These are phyloP conservation scores for Cryphonectria carpinicola DNA, from an alignment of 2,329 filamentous ascomycete genomes.

Conservation along the genomic window DNA sequence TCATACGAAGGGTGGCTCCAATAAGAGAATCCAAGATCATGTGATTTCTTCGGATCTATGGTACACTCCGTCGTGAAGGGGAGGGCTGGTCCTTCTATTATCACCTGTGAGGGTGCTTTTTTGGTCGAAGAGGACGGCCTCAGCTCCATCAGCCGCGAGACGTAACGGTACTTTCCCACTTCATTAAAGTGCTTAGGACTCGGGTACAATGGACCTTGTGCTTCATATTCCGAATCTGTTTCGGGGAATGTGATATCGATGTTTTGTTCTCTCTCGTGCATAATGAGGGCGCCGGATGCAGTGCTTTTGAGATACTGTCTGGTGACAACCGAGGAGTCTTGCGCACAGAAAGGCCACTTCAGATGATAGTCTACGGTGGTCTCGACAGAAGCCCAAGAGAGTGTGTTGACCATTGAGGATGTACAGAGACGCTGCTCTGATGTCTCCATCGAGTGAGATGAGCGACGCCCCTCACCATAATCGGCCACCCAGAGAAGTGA, in stretches of 20 bases:
- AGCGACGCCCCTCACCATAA: not conserved
- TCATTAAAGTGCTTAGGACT: too few relatives aligned
- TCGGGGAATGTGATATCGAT: not conserved
- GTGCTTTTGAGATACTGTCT: not conserved
- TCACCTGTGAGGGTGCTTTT: not conserved
- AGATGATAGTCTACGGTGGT: not conserved
- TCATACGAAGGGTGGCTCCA: not conserved
- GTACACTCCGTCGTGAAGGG: not conserved
- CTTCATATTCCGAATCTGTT: not conserved
- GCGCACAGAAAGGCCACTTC: not conserved
- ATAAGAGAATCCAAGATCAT: not conserved
- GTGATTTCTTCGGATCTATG: not conserved
- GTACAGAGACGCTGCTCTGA: not conserved
- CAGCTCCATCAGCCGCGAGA: not conserved
- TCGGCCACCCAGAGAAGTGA: not conserved
- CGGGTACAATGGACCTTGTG: too few relatives aligned
- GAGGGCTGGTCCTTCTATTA: not conserved
- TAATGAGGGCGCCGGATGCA: not conserved
- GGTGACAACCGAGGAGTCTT: not conserved
- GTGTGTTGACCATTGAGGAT: not conserved
- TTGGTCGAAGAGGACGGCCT: not conserved
- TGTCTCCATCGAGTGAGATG: not conserved
- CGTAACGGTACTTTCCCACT: not conserved
- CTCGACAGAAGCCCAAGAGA: conserved; percentile 4
- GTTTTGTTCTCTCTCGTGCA: not conserved